A percentile compares a stretch with the other conserved stretches of the same genome.
Evolutionary conservation across 768 basidiomycete genomes (phyloP).

Genomic region (Naganishia kalamii): DNA sequence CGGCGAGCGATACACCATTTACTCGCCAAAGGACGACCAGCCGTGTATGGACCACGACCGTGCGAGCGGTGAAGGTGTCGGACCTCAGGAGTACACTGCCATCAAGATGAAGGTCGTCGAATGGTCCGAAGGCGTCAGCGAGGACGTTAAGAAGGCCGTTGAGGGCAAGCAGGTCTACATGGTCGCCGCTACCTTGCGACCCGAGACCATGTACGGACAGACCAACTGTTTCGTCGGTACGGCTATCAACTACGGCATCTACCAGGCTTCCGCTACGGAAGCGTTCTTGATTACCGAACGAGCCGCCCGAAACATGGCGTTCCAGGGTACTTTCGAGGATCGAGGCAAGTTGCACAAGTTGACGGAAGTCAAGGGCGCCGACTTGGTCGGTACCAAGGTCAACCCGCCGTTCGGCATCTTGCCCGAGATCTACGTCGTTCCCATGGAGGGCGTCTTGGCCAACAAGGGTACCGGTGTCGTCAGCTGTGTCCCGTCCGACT

Average conservation of each 20-base stretch:
- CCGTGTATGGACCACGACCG: constrained; percentile 99
- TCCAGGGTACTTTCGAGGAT: constrained; percentile 72
- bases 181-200: constrained; percentile 91
- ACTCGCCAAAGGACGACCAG: constrained; percentile 96
- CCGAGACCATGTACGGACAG: constrained; percentile 99
- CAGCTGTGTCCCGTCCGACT: constrained; percentile 95
- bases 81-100: constrained; percentile 90
- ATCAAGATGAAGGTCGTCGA: constrained; percentile 88
- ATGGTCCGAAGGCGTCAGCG: constrained; percentile 68
- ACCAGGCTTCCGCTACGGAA: constrained; percentile 61
- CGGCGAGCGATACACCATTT: constrained; percentile 95
- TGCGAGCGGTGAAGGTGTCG: constrained; percentile 84
- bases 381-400: constrained; percentile 80
- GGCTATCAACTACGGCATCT: constrained; percentile 83
- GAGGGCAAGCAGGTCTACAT: constrained; percentile 77
- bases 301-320: constrained; percentile 94
- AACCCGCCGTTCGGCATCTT: constrained; percentile 75
- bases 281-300: constrained; percentile 83
- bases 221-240: constrained; percentile 96
- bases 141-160: constrained; percentile 60
- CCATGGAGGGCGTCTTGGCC: constrained; percentile 97
- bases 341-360: constrained; percentile 69
- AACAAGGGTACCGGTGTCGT: constrained; percentile 99
- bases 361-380: constrained; percentile 68
- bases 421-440: constrained; percentile 85